Conservation (phyloP, 257 asterid genomes). For the Coffea eugenioides region DNA sequence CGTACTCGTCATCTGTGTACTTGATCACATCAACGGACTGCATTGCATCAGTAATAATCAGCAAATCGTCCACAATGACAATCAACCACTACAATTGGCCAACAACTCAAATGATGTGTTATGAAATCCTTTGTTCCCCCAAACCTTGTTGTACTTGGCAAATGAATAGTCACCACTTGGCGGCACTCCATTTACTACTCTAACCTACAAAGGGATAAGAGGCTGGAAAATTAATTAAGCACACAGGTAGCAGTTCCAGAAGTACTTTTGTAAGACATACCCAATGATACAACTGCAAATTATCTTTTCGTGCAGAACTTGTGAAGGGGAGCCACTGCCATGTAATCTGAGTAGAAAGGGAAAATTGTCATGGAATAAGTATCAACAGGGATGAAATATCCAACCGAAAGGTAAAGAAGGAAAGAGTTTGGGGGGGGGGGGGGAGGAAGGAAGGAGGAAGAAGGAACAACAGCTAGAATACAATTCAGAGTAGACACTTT, state of each 20-base stretch:
- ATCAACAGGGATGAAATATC: neutral
- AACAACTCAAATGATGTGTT: neutral
- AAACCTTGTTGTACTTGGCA: constrained; percentile 91
- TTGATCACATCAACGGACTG: constrained; percentile 90
- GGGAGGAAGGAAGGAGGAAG: too few relatives aligned
- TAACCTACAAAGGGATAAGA: constrained; percentile 53
- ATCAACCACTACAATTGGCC: neutral
- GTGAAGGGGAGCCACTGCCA: constrained; percentile 99
- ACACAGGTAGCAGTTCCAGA: neutral
- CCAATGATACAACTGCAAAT: constrained; percentile 92
- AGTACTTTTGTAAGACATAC: constrained; percentile 36
- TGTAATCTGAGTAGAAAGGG: constrained; percentile 60
- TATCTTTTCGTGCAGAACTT: constrained; percentile 84
- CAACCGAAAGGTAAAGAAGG: neutral
- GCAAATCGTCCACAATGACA: constrained; percentile 10
- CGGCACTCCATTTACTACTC: constrained; percentile 90
- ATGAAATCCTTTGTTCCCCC: constrained; percentile 1
- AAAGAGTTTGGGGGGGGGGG: too few relatives aligned
- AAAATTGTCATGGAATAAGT: neutral
- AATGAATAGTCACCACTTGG: constrained; percentile 94
- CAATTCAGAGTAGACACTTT: neutral
- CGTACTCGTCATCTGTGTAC: constrained; percentile 95
- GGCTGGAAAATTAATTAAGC: neutral
- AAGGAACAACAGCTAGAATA: neutral
- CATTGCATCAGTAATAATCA: constrained; percentile 22